Evolutionary conservation across 2,329 filamentous ascomycete species (phyloP).

Genomic region (Coniosporium uncinatum): DNA sequence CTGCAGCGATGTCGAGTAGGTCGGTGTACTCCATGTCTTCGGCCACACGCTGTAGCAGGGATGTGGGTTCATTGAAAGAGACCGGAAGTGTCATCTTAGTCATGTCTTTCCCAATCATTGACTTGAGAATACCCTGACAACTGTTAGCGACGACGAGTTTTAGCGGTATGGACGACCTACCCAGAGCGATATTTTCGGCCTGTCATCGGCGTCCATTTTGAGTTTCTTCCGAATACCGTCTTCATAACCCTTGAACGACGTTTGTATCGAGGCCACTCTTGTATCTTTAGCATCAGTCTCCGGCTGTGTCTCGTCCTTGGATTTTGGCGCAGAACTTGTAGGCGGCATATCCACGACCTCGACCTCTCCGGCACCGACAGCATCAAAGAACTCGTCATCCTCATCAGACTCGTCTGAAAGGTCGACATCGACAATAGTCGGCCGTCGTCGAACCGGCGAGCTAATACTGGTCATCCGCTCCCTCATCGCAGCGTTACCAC

Average conservation of each 20-base stretch:
- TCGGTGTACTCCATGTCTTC: constrained; percentile 99
- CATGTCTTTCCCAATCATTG: constrained; percentile 99
- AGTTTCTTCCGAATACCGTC: constrained; percentile 75
- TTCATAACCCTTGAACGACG: constrained; percentile 87
- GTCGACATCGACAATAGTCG: constrained; percentile 60
- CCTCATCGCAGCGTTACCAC: not conserved
- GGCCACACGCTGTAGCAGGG: constrained; percentile 86
- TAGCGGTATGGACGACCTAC: constrained; percentile 45
- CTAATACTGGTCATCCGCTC: constrained; percentile 12
- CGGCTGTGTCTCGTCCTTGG: constrained; percentile 13
- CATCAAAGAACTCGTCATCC: constrained; percentile 95
- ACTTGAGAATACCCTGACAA: constrained; percentile 84
- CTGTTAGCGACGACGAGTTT: not conserved
- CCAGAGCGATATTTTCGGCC: constrained; percentile 95
- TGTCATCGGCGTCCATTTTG: constrained; percentile 86
- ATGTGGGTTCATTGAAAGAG: constrained; percentile 98
- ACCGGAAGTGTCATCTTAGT: constrained; percentile 99
- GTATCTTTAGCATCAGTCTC: constrained; percentile 12
- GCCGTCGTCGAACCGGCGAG: constrained; percentile 46
- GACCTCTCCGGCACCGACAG: constrained; percentile 88
- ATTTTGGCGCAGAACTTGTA: constrained; percentile 29
- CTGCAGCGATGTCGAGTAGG: constrained; percentile 82
- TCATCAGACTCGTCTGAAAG: constrained; percentile 77
- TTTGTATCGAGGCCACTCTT: constrained; percentile 52
- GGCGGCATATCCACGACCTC: constrained; percentile 66